Percentiles rank a stretch among this genome's conserved stretches.
These are phyloP conservation scores for Camellia lanceoleosa DNA, from an alignment of 148 eudicot species.

Conservation along the genomic window DNA sequence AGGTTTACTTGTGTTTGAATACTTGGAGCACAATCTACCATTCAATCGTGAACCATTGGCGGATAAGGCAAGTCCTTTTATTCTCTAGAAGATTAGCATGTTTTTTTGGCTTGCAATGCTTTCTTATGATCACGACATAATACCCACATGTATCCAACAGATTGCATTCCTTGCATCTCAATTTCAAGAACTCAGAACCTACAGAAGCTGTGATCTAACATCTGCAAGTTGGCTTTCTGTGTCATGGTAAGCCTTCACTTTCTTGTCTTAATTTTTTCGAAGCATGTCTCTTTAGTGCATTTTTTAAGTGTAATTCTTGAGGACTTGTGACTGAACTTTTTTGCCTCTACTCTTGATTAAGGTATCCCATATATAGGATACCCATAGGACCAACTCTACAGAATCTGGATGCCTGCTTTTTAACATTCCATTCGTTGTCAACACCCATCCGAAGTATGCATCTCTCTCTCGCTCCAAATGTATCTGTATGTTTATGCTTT, in stretches of 20 bases:
- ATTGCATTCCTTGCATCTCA: slow-evolving; percentile 61
- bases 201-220: slow-evolving; percentile 74
- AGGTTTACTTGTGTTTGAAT: slow-evolving; percentile 61
- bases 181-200: slow-evolving; percentile 62
- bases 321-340: slow-evolving; percentile 7
- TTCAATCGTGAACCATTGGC: slow-evolving; percentile 84
- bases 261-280: background rate
- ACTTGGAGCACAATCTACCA: slow-evolving; percentile 67
- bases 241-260: slow-evolving; percentile 70
- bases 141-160: slow-evolving; percentile 34
- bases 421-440: slow-evolving; percentile 83
- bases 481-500: slow-evolving; percentile 4
- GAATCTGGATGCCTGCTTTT: slow-evolving; percentile 90
- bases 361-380: slow-evolving; percentile 96
- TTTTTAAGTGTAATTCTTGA: background rate
- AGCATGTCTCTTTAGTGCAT: background rate
- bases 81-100: background rate
- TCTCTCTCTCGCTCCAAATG: slow-evolving; percentile 10
- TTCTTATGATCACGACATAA: background rate
- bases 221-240: slow-evolving; percentile 91
- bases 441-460: slow-evolving; percentile 57
- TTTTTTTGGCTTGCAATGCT: background rate
- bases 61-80: slow-evolving; percentile 64
- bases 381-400: slow-evolving; percentile 89
- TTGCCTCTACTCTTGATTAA: slow-evolving; percentile 23